Percentiles rank a stretch among this genome's conserved stretches.
Evolutionary conservation across 306 rosid species (phyloP).

Genomic region (Vigna radiata): DNA sequence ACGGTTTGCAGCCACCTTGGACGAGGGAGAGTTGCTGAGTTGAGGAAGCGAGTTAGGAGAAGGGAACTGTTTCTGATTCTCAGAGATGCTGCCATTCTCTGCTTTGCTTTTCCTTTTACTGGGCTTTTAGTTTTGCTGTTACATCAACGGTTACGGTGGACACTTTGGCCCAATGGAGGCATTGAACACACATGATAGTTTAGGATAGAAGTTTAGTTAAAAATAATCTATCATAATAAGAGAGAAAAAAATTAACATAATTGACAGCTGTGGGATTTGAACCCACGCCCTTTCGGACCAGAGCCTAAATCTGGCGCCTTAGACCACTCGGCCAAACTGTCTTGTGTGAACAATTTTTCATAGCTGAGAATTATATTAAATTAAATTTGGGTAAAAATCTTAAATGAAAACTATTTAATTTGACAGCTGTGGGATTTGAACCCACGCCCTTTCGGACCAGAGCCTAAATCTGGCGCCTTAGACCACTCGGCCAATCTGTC

Average conservation of each 20-base stretch:
- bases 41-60: constrained; percentile 56
- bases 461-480: too few species aligned
- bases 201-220: background rate
- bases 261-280: constrained; percentile 92
- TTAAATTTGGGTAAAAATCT: too few species aligned
- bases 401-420: too few species aligned
- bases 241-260: background rate
- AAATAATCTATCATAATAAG: background rate
- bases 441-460: too few species aligned
- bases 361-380: too few species aligned
- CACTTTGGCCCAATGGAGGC: constrained; percentile 3
- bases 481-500: too few species aligned
- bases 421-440: too few species aligned
- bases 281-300: constrained; percentile 99
- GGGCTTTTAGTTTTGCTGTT: background rate
- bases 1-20: constrained; percentile 58
- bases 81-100: constrained; percentile 62
- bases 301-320: constrained; percentile 98
- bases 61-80: constrained; percentile 45
- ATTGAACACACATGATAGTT: background rate
- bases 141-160: background rate
- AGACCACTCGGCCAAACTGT: constrained; percentile 98
- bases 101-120: background rate
- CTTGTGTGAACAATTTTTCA: too few species aligned
- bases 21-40: constrained; percentile 44